phyloP scores from a whole-genome alignment of 2,329 filamentous ascomycete genomes.

The Trichoderma koningiopsis region DNA sequence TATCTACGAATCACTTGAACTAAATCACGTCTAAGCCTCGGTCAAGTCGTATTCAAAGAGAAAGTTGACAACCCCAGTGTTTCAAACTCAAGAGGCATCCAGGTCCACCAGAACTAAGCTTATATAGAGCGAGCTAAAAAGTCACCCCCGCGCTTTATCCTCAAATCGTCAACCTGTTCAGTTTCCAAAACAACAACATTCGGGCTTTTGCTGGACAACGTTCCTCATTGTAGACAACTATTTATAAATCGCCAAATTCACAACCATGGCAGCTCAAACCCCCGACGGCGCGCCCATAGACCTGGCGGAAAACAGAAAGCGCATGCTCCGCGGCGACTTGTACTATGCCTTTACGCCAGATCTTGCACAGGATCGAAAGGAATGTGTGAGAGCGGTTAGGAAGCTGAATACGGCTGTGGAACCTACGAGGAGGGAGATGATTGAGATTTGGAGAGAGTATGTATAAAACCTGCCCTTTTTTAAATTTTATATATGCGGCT shows the following conservation, averaged over 20 bases:
- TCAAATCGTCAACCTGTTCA: background rate
- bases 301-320: slow-evolving; percentile 49
- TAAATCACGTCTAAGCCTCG: background rate
- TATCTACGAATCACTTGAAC: background rate
- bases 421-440: slow-evolving; percentile 56
- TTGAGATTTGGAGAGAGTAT: slow-evolving; percentile 72
- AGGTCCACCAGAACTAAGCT: background rate
- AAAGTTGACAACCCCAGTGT: background rate
- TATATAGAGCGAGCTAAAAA: background rate
- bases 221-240: too few species aligned
- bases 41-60: background rate
- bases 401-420: slow-evolving; percentile 65
- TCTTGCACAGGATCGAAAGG: slow-evolving; percentile 60
- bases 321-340: slow-evolving; percentile 67
- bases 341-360: slow-evolving; percentile 73
- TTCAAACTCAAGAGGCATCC: background rate
- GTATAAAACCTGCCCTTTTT: slow-evolving; percentile 29
- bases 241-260: too few species aligned
- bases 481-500: background rate
- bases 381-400: slow-evolving; percentile 61
- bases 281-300: slow-evolving; percentile 38
- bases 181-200: background rate
- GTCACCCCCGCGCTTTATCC: background rate
- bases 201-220: background rate
- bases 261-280: slow-evolving; percentile 13